Conservation (phyloP, 495 filamentous ascomycete genomes). For the Penicillium argentinense region DNA sequence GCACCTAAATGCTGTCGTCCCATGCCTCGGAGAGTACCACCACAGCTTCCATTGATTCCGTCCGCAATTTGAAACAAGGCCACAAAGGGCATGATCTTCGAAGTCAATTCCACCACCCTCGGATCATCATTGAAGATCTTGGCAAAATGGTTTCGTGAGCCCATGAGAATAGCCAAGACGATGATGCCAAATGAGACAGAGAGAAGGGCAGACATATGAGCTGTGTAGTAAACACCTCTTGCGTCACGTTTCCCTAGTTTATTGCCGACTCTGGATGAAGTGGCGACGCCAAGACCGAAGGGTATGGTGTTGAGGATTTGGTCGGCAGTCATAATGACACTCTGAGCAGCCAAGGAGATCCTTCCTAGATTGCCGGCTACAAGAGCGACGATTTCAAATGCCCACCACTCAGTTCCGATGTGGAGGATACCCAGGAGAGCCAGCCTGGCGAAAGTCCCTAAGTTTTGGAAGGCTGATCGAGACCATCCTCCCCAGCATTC, state of each 20-base stretch:
- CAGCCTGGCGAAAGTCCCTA: slow-evolving; percentile 72
- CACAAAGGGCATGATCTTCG: slow-evolving; percentile 82
- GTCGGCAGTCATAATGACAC: slow-evolving; percentile 93
- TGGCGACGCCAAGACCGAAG: slow-evolving; percentile 85
- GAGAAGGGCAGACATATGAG: slow-evolving; percentile 76
- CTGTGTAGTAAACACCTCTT: slow-evolving; percentile 67
- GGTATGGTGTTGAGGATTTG: slow-evolving; percentile 92
- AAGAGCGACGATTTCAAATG: slow-evolving; percentile 92
- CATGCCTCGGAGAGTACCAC: slow-evolving; percentile 80
- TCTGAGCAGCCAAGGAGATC: slow-evolving; percentile 80
- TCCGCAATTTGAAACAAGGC: slow-evolving; percentile 96
- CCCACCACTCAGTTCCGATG: slow-evolving; percentile 95
- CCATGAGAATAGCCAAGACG: slow-evolving; percentile 73
- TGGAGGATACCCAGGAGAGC: slow-evolving; percentile 81
- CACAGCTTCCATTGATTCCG: slow-evolving; percentile 82
- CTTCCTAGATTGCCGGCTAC: slow-evolving; percentile 83
- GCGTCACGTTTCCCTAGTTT: slow-evolving; percentile 72
- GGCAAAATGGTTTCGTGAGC: slow-evolving; percentile 73
- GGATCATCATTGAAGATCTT: slow-evolving; percentile 82
- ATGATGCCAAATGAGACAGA: slow-evolving; percentile 65
- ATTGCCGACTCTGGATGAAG: slow-evolving; percentile 78
- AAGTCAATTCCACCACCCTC: slow-evolving; percentile 71
- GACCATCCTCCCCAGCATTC: slow-evolving; percentile 86
- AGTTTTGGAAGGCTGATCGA: slow-evolving; percentile 59
- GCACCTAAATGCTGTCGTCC: slow-evolving; percentile 88